Evolutionary conservation across 2,329 filamentous ascomycete species (phyloP).

Genomic region (Neurospora crassa): DNA sequence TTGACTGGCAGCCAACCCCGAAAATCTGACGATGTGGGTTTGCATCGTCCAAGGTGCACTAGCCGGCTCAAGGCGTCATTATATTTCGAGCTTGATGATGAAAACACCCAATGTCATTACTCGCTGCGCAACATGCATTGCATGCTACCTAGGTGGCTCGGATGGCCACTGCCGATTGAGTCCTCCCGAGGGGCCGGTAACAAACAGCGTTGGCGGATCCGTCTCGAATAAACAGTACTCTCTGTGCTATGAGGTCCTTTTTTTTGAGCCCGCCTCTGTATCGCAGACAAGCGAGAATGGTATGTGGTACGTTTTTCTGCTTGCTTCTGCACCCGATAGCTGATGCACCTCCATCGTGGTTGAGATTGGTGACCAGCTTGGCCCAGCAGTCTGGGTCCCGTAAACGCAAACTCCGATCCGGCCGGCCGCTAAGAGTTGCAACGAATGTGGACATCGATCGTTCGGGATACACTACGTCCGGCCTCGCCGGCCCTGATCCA

Average conservation of each 20-base stretch:
- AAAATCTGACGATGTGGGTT: not conserved
- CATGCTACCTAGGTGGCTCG: constrained; percentile 1
- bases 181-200: not conserved
- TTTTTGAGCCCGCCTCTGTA: not conserved
- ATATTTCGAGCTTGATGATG: constrained; percentile 4
- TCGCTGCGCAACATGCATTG: constrained; percentile 8
- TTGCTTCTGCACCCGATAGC: not conserved
- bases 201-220: not conserved
- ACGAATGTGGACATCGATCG: not conserved
- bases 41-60: not conserved
- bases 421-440: not conserved
- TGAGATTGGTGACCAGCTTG: not conserved
- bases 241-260: not conserved
- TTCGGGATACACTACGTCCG: not conserved
- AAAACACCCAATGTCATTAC: constrained; percentile 1
- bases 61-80: not conserved
- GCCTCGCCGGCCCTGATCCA: not conserved
- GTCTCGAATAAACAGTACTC: not conserved
- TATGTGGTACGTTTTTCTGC: not conserved
- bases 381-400: not conserved
- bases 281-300: not conserved
- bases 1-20: not conserved
- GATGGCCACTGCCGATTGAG: not conserved
- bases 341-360: not conserved
- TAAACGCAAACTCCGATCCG: not conserved